These are phyloP conservation scores for Candida dubliniensis DNA, from an alignment of 1,139 yeast species.

Conservation along the genomic window DNA sequence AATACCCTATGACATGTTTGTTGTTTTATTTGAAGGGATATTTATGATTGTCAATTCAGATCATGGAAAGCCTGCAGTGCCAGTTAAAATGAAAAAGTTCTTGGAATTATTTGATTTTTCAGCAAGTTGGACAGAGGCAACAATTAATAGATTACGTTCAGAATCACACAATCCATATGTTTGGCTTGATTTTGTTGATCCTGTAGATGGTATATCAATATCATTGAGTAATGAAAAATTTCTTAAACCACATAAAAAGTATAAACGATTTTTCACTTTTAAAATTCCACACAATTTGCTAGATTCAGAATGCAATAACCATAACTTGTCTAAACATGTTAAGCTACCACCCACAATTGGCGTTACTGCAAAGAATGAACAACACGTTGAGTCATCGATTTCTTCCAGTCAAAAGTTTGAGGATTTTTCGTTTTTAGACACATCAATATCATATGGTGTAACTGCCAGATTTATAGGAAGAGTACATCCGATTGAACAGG, in stretches of 20 bases:
- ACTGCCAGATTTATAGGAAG: constrained; percentile 44
- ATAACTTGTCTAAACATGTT: constrained; percentile 34
- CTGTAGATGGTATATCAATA: constrained; percentile 28
- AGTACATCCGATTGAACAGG: constrained; percentile 20
- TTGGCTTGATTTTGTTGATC: constrained; percentile 23
- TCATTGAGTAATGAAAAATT: constrained; percentile 26
- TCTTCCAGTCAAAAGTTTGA: constrained; percentile 15
- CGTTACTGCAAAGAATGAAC: constrained; percentile 14
- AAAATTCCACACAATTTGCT: constrained; percentile 40
- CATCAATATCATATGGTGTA: constrained; percentile 38
- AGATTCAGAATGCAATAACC: constrained; percentile 39
- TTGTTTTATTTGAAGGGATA: constrained; percentile 42
- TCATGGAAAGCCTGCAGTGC: constrained; percentile 14
- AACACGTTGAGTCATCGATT: constrained; percentile 6
- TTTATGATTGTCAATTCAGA: constrained; percentile 19
- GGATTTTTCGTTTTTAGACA: constrained; percentile 27
- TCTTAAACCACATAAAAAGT: constrained; percentile 28
- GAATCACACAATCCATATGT: constrained; percentile 20
- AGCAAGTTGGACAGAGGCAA: constrained; percentile 38
- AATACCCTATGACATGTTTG: constrained; percentile 43
- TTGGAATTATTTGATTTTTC: constrained; percentile 47
- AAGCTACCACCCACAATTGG: constrained; percentile 44
- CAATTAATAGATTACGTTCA: constrained; percentile 33
- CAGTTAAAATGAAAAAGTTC: constrained; percentile 16
- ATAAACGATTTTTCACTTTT: constrained; percentile 45